Conservation (phyloP, 1,284 basidiomycete species). For the Marasmius sp. region DNA sequence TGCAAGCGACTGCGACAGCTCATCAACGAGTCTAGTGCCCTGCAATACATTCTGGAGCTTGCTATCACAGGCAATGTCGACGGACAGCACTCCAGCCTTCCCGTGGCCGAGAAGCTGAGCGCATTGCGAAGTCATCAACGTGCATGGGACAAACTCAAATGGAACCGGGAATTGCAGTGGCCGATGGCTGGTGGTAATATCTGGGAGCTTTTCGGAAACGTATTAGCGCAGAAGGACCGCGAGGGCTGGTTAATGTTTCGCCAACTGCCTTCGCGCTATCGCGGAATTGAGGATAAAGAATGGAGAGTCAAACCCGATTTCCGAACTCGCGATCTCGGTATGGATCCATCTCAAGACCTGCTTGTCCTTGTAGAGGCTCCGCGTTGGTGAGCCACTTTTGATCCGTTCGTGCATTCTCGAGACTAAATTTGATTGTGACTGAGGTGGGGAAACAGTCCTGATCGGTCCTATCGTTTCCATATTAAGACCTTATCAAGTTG, state of each 20-base stretch:
- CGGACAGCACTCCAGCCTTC: constrained; percentile 31
- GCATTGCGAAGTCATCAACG: constrained; percentile 41
- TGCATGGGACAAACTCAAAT: constrained; percentile 48
- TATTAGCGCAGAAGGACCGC: constrained; percentile 46
- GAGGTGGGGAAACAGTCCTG: constrained; percentile 14
- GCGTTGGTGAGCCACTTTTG: constrained; percentile 24
- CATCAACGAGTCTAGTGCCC: constrained; percentile 34
- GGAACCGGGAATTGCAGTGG: constrained; percentile 34
- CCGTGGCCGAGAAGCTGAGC: constrained; percentile 36
- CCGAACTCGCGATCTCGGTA: constrained; percentile 55
- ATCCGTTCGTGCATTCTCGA: constrained; percentile 5
- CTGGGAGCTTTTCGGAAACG: constrained; percentile 63
- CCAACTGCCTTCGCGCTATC: constrained; percentile 48
- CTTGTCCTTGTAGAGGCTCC: constrained; percentile 49
- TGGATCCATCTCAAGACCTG: constrained; percentile 64
- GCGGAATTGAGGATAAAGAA: constrained; percentile 42
- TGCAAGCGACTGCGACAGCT: constrained; percentile 39
- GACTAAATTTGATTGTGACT: neutral
- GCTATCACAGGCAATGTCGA: constrained; percentile 48
- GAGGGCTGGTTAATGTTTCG: constrained; percentile 38
- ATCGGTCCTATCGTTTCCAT: constrained; percentile 35
- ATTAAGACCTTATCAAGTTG: constrained; percentile 49
- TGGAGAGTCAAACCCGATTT: constrained; percentile 45
- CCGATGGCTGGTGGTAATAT: constrained; percentile 38
- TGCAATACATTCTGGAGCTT: constrained; percentile 57